Conservation (phyloP, 2,329 filamentous ascomycete genomes). For the Paracoccidioides lutzii region DNA sequence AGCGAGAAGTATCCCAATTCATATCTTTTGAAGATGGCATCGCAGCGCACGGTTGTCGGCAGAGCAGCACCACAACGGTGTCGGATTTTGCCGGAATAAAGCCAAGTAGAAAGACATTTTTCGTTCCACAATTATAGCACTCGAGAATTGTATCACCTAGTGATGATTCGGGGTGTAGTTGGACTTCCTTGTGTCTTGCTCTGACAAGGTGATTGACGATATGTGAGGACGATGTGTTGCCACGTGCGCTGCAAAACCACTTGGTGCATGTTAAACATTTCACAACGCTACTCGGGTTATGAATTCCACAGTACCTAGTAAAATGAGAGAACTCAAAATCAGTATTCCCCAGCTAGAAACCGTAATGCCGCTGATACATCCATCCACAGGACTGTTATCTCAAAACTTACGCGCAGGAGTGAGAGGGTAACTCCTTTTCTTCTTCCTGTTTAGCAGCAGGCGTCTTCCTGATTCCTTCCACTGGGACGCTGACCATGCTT, state of each 20-base stretch:
- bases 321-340: slow-evolving; percentile 5
- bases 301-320: slow-evolving; percentile 83
- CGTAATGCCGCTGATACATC: slow-evolving; percentile 1
- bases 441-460: slow-evolving; percentile 49
- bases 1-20: slow-evolving; percentile 98
- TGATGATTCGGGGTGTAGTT: slow-evolving; percentile 83
- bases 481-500: slow-evolving; percentile 65
- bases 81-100: slow-evolving; percentile 99
- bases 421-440: slow-evolving; percentile 78
- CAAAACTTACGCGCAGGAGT: slow-evolving; percentile 80
- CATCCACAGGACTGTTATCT: background rate
- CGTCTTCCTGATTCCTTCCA: slow-evolving; percentile 58
- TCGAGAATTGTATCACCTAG: slow-evolving; percentile 93
- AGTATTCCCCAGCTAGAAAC: slow-evolving; percentile 7
- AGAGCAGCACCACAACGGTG: slow-evolving; percentile 91
- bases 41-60: slow-evolving; percentile 88
- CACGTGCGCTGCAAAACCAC: slow-evolving; percentile 97
- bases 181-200: slow-evolving; percentile 95
- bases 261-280: slow-evolving; percentile 94
- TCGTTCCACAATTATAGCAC: slow-evolving; percentile 99
- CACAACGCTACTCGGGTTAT: slow-evolving; percentile 87
- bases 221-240: slow-evolving; percentile 91
- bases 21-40: slow-evolving; percentile 96
- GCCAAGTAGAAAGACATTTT: slow-evolving; percentile 93
- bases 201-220: slow-evolving; percentile 97